These are phyloP conservation scores for Nepenthes gracilis DNA, from an alignment of 148 eudicot genomes.

Conservation along the genomic window DNA sequence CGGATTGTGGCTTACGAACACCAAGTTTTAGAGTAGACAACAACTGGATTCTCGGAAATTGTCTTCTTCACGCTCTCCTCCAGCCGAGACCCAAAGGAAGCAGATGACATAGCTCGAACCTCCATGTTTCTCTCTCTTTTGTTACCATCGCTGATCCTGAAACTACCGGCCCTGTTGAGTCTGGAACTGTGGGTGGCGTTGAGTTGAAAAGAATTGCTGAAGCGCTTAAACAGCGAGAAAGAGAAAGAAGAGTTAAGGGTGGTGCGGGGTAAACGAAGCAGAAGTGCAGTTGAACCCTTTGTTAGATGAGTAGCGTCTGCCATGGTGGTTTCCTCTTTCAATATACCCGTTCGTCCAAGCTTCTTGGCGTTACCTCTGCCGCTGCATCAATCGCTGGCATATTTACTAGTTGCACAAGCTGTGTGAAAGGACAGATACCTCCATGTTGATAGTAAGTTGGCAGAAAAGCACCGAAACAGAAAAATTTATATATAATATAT, in stretches of 20 bases:
- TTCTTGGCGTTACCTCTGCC: too few relatives aligned
- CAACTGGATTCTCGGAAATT: constrained; percentile 64
- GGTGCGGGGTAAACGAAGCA: constrained; percentile 7
- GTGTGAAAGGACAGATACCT: too few relatives aligned
- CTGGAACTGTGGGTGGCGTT: not conserved
- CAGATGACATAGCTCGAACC: constrained; percentile 39
- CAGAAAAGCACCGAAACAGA: too few relatives aligned
- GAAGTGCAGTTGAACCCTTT: constrained; percentile 3
- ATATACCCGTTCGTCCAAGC: too few relatives aligned
- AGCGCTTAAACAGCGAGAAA: not conserved
- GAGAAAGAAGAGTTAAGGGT: constrained; percentile 1
- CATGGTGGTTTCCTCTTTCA: not conserved
- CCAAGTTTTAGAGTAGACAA: constrained; percentile 90
- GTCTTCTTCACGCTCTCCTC: constrained; percentile 77
- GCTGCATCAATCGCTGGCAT: too few relatives aligned
- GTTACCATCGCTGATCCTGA: constrained; percentile 7
- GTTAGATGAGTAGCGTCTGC: constrained; percentile 8
- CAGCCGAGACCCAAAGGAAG: constrained; percentile 61
- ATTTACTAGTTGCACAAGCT: too few relatives aligned
- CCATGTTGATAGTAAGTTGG: too few relatives aligned
- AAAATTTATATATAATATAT: too few relatives aligned
- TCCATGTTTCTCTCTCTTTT: constrained; percentile 2
- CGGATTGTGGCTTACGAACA: constrained; percentile 58
- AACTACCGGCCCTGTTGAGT: constrained; percentile 6
- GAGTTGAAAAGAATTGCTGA: constrained; percentile 1